Evolutionary conservation across 257 asterid species (phyloP), one percentile per base, ranked within the genome.

Genomic region (Striga asiatica): DNA sequence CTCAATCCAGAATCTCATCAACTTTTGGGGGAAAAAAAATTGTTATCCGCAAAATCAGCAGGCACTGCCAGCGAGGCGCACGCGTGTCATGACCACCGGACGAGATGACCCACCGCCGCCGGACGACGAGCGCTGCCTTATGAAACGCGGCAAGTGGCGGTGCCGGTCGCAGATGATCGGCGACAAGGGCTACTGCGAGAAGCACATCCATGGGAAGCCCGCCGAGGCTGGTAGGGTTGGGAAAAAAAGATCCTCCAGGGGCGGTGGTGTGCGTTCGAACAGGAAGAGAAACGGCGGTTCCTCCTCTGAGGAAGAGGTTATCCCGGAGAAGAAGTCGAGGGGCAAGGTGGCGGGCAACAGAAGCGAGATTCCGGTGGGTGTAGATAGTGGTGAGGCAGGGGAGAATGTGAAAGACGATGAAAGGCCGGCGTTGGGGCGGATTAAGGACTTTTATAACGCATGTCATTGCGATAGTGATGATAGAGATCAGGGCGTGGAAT

Each of bases 71-170:
- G 9, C 54, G 19, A 61, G 39, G 37, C 20, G 9, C 18, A 42
- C 53, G 17, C 48, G 61, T 27, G 71, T 50, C 31, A 71, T 60
- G 68, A 25, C 59, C 61, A 22, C 12, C 53, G 27, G 39, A 19
- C 8, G 17, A 25, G 50, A 53, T 16, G 19, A 25, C n/a, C 21
- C 22, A 17, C 21, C 45, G 45, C 73, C 70, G 58, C 74, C 76
- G 67, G 41, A 38, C 1, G 54, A 45, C 1, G 68, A 66, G n/a
- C 77, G 81, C 7, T 71, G 76, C 68, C 7, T 0, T 3, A 20
- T 62, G 57, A 64, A 9, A 5, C 79, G 61, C 37, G 77, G 78
- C 4, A 0, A 25, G 1, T 61, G 81, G 79, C 74, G 66, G 51
- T 76, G 88, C 49, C 4, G 20, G n/a, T 31, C 41, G 11, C 61